A percentile compares a stretch with the other conserved stretches of the same genome.
Conservation (phyloP, 2,329 filamentous ascomycete species). For the Fusarium redolens region DNA sequence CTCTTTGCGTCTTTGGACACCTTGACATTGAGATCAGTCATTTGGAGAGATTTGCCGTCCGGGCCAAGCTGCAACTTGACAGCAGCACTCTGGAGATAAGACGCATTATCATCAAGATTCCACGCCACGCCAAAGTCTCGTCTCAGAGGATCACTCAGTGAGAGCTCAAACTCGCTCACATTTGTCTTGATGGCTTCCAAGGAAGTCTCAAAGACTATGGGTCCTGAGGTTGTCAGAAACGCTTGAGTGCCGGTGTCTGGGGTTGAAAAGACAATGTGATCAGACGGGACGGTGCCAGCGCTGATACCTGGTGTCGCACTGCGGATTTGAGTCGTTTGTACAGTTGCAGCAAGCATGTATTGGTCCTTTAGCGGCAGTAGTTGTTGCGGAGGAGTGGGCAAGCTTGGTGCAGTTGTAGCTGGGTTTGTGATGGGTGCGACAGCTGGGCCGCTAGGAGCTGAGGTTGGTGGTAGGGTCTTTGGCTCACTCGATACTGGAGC, state of each 20-base stretch:
- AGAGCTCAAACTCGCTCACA: fast-evolving
- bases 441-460: neutral
- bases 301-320: neutral
- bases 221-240: neutral
- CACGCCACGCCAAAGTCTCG: neutral
- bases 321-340: neutral
- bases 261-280: neutral
- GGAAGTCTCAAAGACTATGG: neutral
- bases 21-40: fast-evolving
- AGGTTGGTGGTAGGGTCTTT: neutral
- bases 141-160: neutral
- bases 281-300: neutral
- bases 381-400: neutral
- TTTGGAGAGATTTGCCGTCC: neutral
- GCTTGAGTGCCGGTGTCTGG: neutral
- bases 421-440: neutral
- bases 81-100: neutral
- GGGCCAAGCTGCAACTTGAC: neutral
- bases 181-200: neutral
- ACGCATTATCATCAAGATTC: neutral
- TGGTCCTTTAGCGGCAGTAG: neutral
- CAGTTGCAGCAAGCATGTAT: neutral
- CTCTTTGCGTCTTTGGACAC: fast-evolving
- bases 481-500: neutral
- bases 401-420: neutral